These are phyloP conservation scores for Bombardia bombarda DNA, from an alignment of 495 filamentous ascomycete genomes.

Conservation along the genomic window DNA sequence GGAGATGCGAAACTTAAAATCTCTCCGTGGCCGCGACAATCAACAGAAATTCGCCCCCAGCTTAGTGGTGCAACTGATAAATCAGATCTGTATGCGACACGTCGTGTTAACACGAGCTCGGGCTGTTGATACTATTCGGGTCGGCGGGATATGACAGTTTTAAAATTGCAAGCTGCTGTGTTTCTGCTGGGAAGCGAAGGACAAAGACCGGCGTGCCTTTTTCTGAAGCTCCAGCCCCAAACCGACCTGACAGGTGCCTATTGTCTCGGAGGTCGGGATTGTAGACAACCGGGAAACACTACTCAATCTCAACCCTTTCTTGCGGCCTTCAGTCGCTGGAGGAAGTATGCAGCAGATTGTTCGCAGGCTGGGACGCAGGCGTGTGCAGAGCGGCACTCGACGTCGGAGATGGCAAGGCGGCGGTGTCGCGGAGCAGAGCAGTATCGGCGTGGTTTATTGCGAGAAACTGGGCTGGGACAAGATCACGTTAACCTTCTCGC, in stretches of 20 bases:
- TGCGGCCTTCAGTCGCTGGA: too few species aligned
- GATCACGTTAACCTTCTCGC: not conserved
- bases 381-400: not conserved
- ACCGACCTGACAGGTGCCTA: not conserved
- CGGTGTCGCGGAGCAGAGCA: not conserved
- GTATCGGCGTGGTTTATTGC: not conserved
- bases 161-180: not conserved
- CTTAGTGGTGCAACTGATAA: not conserved
- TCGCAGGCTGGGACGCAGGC: not conserved
- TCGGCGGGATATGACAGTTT: slow-evolving; percentile 1
- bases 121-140: not conserved
- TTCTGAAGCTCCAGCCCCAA: not conserved
- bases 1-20: too few species aligned
- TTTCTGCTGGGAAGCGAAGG: not conserved
- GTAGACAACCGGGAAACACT: too few species aligned
- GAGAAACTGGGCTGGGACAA: not conserved
- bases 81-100: not conserved
- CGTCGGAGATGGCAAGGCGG: not conserved
- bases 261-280: not conserved
- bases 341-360: not conserved
- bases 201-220: not conserved
- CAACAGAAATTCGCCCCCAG: not conserved
- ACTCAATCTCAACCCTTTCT: too few species aligned
- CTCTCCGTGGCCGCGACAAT: not conserved
- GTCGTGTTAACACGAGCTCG: not conserved